Conservation (phyloP, 345 rosid species). For the Capsella bursapastoris region DNA sequence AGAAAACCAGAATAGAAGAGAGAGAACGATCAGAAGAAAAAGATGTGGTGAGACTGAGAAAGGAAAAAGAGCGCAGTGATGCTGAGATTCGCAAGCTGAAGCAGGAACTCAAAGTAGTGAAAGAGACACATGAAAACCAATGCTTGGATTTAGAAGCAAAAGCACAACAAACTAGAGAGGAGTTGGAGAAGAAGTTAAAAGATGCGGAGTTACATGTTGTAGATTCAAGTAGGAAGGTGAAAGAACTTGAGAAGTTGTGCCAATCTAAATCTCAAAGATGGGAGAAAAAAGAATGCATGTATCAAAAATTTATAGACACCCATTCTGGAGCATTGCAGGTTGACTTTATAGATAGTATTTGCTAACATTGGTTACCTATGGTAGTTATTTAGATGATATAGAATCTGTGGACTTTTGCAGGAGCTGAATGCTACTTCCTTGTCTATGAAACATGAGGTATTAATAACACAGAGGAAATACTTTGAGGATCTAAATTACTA, state of each 20-base stretch:
- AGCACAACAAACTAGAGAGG: conserved; percentile 56
- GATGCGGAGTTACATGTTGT: conserved; percentile 58
- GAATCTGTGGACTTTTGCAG: conserved; percentile 47
- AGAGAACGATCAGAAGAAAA: conserved; percentile 69
- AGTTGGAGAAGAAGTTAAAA: conserved; percentile 63
- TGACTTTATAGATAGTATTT: conserved; percentile 34
- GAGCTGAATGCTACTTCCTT: conserved; percentile 66
- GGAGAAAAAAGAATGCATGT: conserved; percentile 69
- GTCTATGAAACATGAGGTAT: conserved; percentile 68
- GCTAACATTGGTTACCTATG: neutral
- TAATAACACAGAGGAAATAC: conserved; percentile 63
- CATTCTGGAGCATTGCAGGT: conserved; percentile 77
- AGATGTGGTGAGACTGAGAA: conserved; percentile 55
- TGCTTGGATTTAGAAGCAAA: conserved; percentile 59
- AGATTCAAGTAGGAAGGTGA: conserved; percentile 64
- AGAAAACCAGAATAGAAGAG: conserved; percentile 72
- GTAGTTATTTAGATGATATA: conserved; percentile 8
- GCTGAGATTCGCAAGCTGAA: conserved; percentile 66
- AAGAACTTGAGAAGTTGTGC: conserved; percentile 76
- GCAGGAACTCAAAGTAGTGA: conserved; percentile 61
- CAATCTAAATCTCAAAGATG: conserved; percentile 70
- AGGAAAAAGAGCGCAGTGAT: conserved; percentile 60
- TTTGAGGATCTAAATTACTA: conserved; percentile 65
- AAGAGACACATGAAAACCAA: conserved; percentile 60
- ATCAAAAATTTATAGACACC: conserved; percentile 56